Evolutionary conservation across 345 rosid species (phyloP).

Genomic region (Nasturtium officinale): DNA sequence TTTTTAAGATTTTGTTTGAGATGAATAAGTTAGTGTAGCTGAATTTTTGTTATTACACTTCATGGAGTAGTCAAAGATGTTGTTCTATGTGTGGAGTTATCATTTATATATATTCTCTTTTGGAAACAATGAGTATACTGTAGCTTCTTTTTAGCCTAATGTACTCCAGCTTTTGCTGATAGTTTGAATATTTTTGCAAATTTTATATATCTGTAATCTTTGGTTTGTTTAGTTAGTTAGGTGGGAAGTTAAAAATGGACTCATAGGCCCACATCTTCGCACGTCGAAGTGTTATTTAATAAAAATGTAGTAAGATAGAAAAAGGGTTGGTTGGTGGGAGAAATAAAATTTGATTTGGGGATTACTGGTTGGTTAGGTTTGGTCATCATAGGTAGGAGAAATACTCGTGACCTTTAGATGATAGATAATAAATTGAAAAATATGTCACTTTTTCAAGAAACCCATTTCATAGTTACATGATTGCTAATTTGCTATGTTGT

Average conservation of each 20-base stretch:
- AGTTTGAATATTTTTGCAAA: neutral
- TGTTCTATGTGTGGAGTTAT: conserved; percentile 16
- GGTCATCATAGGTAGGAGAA: too few species aligned
- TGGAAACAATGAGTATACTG: neutral
- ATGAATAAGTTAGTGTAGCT: conserved; percentile 39
- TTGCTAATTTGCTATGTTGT: neutral
- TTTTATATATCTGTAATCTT: neutral
- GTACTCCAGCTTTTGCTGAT: neutral
- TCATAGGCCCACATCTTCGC: neutral
- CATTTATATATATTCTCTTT: conserved; percentile 6
- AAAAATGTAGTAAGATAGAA: neutral
- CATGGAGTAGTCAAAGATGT: conserved; percentile 13
- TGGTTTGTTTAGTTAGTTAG: conserved; percentile 5
- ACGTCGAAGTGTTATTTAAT: conserved; percentile 9
- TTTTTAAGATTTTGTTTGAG: conserved; percentile 33
- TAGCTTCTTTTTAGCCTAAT: neutral
- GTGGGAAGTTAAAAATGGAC: conserved; percentile 19
- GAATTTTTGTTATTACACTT: conserved; percentile 18
- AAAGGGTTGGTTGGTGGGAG: conserved; percentile 19
- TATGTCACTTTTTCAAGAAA: neutral
- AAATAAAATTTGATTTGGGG: conserved; percentile 20
- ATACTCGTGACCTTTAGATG: neutral
- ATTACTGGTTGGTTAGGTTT: conserved; percentile 17
- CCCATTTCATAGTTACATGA: neutral
- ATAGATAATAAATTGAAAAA: neutral